Evolutionary conservation across 177 flowering plant species (phyloP).

Genomic region (Tripterygium wilfordii): DNA sequence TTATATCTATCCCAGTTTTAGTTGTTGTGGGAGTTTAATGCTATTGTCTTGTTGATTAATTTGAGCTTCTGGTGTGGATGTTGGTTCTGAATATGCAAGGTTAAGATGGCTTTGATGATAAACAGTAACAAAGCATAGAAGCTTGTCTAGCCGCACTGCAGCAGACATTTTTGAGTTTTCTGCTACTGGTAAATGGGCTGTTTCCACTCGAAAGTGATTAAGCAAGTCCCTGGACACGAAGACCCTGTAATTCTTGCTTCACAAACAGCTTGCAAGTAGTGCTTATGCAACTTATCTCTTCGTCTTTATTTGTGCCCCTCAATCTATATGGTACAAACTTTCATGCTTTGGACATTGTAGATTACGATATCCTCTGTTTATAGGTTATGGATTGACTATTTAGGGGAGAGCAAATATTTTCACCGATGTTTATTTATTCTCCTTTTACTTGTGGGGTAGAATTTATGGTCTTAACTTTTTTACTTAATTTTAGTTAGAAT

Average conservation of each 20-base stretch:
- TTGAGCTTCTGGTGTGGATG: too few species aligned
- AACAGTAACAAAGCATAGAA: constrained; percentile 34
- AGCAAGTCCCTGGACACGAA: constrained; percentile 62
- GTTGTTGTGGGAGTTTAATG: too few species aligned
- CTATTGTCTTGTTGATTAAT: too few species aligned
- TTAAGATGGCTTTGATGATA: constrained; percentile 39
- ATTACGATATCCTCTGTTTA: too few species aligned
- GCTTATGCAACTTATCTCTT: neutral
- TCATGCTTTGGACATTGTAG: neutral
- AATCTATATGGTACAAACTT: neutral
- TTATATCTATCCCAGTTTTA: too few species aligned
- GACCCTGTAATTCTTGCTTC: constrained; percentile 73
- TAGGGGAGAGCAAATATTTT: too few species aligned
- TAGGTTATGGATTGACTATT: too few species aligned
- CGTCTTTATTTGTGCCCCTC: neutral
- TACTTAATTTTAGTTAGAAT: too few species aligned
- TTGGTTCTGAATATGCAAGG: constrained; percentile 31
- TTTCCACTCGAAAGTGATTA: constrained; percentile 41
- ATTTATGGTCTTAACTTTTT: too few species aligned
- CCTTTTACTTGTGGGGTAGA: too few species aligned
- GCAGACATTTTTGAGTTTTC: constrained; percentile 7
- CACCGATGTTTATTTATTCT: neutral
- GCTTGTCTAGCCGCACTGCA: constrained; percentile 15
- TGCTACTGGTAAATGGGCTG: constrained; percentile 68
- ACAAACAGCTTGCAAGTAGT: constrained; percentile 82